These are phyloP conservation scores for Ceratocystis albifundus DNA, from an alignment of 2,329 filamentous ascomycete species.

Conservation along the genomic window DNA sequence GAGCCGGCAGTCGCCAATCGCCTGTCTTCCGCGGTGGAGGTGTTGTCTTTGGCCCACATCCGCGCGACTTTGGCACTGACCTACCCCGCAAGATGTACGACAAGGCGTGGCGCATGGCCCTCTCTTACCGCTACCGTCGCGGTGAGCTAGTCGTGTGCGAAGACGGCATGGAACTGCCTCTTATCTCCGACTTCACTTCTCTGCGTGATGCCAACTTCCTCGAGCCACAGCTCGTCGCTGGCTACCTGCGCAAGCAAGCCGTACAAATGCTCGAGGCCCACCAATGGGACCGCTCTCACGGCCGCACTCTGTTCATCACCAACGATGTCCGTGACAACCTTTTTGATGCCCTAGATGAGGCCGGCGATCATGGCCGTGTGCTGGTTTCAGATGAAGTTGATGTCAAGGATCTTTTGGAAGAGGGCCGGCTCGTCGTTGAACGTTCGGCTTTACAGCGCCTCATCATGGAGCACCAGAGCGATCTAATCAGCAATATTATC, in stretches of 20 bases:
- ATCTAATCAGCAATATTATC: slow-evolving; percentile 34
- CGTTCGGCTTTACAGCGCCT: slow-evolving; percentile 64
- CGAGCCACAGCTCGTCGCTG: slow-evolving; percentile 34
- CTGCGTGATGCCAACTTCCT: slow-evolving; percentile 28
- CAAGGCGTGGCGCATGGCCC: slow-evolving; percentile 83
- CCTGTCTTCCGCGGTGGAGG: slow-evolving; percentile 77
- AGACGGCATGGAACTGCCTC: slow-evolving; percentile 57
- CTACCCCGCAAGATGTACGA: slow-evolving; percentile 88
- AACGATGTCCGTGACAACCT: slow-evolving; percentile 49
- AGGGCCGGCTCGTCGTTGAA: slow-evolving; percentile 78
- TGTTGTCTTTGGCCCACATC: slow-evolving; percentile 80
- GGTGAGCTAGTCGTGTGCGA: slow-evolving; percentile 82
- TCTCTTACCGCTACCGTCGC: slow-evolving; percentile 79
- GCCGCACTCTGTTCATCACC: slow-evolving; percentile 67
- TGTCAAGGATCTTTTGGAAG: slow-evolving; percentile 86
- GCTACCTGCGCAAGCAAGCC: slow-evolving; percentile 52
- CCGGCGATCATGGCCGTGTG: slow-evolving; percentile 56
- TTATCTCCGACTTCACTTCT: slow-evolving; percentile 40
- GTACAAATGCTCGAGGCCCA: slow-evolving; percentile 59
- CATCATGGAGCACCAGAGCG: slow-evolving; percentile 59
- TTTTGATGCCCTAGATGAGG: slow-evolving; percentile 52
- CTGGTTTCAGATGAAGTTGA: slow-evolving; percentile 70
- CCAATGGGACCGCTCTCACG: slow-evolving; percentile 53
- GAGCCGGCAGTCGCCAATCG: slow-evolving; percentile 68
- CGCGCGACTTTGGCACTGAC: slow-evolving; percentile 75